These are phyloP conservation scores for Breviolum minutum DNA, from an alignment of 73 alveolate species.

Conservation along the genomic window DNA sequence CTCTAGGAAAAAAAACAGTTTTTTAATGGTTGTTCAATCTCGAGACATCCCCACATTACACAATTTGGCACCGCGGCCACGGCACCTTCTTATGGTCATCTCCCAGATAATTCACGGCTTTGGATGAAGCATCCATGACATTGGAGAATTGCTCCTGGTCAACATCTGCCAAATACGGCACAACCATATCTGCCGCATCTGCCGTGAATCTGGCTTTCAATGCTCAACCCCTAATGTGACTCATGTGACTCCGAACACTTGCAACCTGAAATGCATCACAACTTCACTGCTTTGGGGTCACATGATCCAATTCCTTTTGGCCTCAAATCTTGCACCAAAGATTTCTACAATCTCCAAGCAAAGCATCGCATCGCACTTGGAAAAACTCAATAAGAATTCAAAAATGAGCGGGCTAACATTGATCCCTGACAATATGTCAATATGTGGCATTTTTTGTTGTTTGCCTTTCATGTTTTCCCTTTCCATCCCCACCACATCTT, in stretches of 20 bases:
- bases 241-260: background rate
- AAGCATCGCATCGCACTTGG: no score
- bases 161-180: background rate
- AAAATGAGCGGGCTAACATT: no score
- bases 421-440: no score
- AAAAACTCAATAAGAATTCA: no score
- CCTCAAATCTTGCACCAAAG: no score
- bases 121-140: constrained; percentile 82
- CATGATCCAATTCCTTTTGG: no score
- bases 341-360: no score
- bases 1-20: background rate
- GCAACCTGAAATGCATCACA: background rate
- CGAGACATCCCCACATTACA: background rate
- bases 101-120: constrained; percentile 63
- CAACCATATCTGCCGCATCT: background rate
- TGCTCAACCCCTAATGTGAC: background rate
- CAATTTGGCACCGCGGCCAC: background rate
- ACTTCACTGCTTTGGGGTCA: background rate
- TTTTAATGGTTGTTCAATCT: background rate
- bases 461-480: no score
- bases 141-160: constrained; percentile 58
- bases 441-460: no score
- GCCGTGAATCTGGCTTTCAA: background rate
- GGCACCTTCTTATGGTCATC: constrained; percentile 80
- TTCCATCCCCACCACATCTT: no score